Evolutionary conservation across 2,329 filamentous ascomycete species (phyloP), one percentile per base, ranked within the genome.

Genomic region (Exophiala calicioides): DNA sequence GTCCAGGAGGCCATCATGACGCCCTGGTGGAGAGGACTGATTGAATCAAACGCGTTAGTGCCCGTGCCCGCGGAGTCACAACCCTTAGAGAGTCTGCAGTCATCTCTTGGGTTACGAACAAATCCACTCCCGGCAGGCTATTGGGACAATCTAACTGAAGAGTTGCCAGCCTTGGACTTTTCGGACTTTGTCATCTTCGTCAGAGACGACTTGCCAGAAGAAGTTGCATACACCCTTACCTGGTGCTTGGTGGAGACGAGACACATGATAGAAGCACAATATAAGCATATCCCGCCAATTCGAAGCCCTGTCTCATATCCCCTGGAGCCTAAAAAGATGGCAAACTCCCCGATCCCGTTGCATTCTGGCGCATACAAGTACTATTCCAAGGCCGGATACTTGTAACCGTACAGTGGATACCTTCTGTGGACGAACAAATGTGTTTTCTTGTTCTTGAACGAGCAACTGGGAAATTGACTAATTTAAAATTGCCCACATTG

Each of bases 1-100:
- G 36, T 50, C 6, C 47, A 50, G 32, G 47, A 50, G 31, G 47
- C 47, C 23, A 50, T 50, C 30, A 50, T 50, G 47, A 50, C 47
- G 21, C 18, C 24, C 3, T 50, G 47, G 47, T 50, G 47, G 47
- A 40, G 47, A 19, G 12, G 42, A 18, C 33, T 50, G 7, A 26
- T 46, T 32, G 47, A 50, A 21, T 13, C 18, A 3, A 18, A 33
- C 36, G 23, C 10, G 20, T 16, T 50, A 13, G 26, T 46, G 7
- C 47, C 47, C 2, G 16, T 50, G 15, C 34, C 47, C 5, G 47
- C 47, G 10, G 47, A 50, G 36, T 23, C 12, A 15, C 13, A 16
- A 4, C 41, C 42, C 3, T 35, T 50, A 21, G 18, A 41, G 19
- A 36, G n/a, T 15, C 41, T 50, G 4, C 21, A 46, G 15, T 18